A percentile compares a stretch with the other conserved stretches of the same genome.
These are phyloP conservation scores for Debaryomyces robertsiae DNA, from an alignment of 1,139 yeast species.

Conservation along the genomic window DNA sequence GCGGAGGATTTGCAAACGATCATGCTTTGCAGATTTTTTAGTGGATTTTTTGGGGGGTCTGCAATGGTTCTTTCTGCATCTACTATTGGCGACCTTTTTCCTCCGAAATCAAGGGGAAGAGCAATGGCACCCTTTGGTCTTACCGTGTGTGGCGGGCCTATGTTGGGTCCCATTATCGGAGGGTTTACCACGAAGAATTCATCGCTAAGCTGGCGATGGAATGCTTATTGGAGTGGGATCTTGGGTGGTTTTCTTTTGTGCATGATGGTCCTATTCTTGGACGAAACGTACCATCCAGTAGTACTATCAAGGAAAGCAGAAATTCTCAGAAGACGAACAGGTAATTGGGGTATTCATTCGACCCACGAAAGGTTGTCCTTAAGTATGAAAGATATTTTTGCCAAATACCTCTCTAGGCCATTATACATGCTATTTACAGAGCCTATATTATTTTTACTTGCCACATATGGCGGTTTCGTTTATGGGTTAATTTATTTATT, in stretches of 20 bases:
- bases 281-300: slow-evolving; percentile 53
- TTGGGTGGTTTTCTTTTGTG: slow-evolving; percentile 41
- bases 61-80: slow-evolving; percentile 84
- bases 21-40: slow-evolving; percentile 71
- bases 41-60: slow-evolving; percentile 77
- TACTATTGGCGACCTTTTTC: slow-evolving; percentile 35
- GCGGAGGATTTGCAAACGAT: slow-evolving; percentile 74
- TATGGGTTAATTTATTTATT: slow-evolving; percentile 68
- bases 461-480: slow-evolving; percentile 72
- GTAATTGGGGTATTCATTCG: slow-evolving; percentile 81
- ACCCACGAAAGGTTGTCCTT: slow-evolving; percentile 75
- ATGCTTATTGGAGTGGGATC: slow-evolving; percentile 55
- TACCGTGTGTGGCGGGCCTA: slow-evolving; percentile 47
- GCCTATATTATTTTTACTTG: slow-evolving; percentile 63
- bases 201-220: slow-evolving; percentile 60
- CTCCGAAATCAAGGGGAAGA: slow-evolving; percentile 31
- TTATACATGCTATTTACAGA: slow-evolving; percentile 40
- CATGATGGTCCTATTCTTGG: slow-evolving; percentile 32
- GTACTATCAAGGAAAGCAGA: slow-evolving; percentile 63
- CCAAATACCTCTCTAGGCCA: slow-evolving; percentile 73
- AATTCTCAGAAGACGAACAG: slow-evolving; percentile 54
- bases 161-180: slow-evolving; percentile 45
- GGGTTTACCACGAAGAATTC: slow-evolving; percentile 36
- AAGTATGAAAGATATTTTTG: slow-evolving; percentile 62
- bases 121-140: slow-evolving; percentile 37